These are phyloP conservation scores for Gamsiella multidivaricata DNA, from an alignment of 192 early-diverging fungal species.

Conservation along the genomic window DNA sequence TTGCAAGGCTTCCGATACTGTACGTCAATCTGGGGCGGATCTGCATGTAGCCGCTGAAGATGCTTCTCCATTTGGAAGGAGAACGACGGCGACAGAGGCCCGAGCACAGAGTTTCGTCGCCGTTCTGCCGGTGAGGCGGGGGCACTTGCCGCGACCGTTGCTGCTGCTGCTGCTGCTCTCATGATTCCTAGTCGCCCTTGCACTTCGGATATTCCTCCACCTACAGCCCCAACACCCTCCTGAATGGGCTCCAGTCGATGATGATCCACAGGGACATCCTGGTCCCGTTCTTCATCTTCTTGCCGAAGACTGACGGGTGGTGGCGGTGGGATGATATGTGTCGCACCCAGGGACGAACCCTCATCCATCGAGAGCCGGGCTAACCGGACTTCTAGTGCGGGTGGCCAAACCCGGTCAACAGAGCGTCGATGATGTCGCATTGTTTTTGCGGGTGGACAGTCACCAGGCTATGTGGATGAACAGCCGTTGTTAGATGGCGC, in stretches of 20 bases:
- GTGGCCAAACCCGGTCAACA: constrained; percentile 39
- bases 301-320: constrained; percentile 12
- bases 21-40: constrained; percentile 13
- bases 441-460: neutral
- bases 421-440: constrained; percentile 45
- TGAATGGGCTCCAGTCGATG: neutral
- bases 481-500: neutral
- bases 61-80: constrained; percentile 16
- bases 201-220: no score
- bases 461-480: neutral
- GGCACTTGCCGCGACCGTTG: neutral
- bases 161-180: neutral
- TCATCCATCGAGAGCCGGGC: constrained; percentile 41
- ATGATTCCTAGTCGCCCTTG: no score
- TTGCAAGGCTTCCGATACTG: constrained; percentile 16
- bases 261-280: neutral
- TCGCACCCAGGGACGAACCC: neutral
- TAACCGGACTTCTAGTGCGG: constrained; percentile 39
- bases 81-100: constrained; percentile 1
- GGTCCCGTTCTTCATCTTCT: neutral
- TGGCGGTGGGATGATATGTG: constrained; percentile 36
- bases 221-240: neutral
- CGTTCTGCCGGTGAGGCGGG: neutral
- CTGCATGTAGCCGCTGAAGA: neutral
- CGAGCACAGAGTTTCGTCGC: constrained; percentile 5